These are phyloP conservation scores for Claviceps citrina DNA, from an alignment of 2,329 filamentous ascomycete genomes.

Conservation along the genomic window DNA sequence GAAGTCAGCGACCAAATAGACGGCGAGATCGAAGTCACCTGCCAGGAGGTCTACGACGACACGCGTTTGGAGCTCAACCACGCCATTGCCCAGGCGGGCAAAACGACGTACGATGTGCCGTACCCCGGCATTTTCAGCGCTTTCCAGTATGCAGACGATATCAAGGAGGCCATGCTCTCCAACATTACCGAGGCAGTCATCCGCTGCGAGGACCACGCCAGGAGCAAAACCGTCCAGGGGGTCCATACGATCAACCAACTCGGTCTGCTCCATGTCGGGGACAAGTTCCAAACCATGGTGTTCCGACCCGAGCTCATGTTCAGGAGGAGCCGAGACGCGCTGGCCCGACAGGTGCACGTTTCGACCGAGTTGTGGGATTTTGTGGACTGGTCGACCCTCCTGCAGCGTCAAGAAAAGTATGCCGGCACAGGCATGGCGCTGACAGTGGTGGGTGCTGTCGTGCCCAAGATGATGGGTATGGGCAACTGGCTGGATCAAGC, in stretches of 20 bases:
- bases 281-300: conserved; percentile 70
- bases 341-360: conserved; percentile 74
- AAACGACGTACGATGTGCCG: conserved; percentile 61
- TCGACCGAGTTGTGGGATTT: conserved; percentile 86
- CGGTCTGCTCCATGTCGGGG: conserved; percentile 73
- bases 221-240: conserved; percentile 58
- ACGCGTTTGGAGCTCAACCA: conserved; percentile 59
- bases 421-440: conserved; percentile 89
- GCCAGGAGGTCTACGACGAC: conserved; percentile 70
- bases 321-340: conserved; percentile 60
- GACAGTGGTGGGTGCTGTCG: conserved; percentile 75
- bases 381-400: conserved; percentile 67
- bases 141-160: conserved; percentile 84
- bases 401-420: conserved; percentile 87
- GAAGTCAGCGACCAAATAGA: conserved; percentile 74
- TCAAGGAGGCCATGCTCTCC: conserved; percentile 82
- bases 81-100: conserved; percentile 65
- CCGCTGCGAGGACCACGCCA: conserved; percentile 73
- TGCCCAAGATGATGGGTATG: conserved; percentile 66
- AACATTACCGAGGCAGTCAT: conserved; percentile 68
- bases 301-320: conserved; percentile 95
- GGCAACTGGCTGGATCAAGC: conserved; percentile 82
- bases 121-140: conserved; percentile 77
- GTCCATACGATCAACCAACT: conserved; percentile 81
- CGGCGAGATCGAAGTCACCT: conserved; percentile 67